Evolutionary conservation across 208 protist species (phyloP).

Genomic region (Trypanosoma cruzi): DNA sequence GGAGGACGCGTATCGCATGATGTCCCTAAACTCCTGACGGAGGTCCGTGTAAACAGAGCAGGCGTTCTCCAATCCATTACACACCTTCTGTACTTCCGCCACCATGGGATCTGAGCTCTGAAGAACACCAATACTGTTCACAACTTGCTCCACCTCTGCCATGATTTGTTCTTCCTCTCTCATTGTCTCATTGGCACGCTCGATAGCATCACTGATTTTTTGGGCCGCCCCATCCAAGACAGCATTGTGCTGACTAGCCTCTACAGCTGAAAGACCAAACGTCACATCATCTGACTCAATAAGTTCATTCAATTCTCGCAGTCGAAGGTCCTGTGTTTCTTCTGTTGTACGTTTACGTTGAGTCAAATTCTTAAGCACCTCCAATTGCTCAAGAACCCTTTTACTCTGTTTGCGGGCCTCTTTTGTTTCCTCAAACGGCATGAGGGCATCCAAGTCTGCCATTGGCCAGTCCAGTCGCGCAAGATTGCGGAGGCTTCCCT

Average conservation of each 20-base stretch:
- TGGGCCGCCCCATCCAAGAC: slow-evolving; percentile 52
- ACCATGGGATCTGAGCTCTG: slow-evolving; percentile 76
- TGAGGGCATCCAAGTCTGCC: slow-evolving; percentile 75
- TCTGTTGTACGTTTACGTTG: slow-evolving; percentile 39
- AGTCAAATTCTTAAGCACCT: slow-evolving; percentile 58
- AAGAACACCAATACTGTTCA: slow-evolving; percentile 50
- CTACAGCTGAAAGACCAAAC: slow-evolving; percentile 67
- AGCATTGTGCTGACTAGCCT: slow-evolving; percentile 46
- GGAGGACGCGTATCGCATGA: slow-evolving; percentile 49
- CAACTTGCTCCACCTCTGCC: slow-evolving; percentile 42
- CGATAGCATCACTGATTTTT: slow-evolving; percentile 62
- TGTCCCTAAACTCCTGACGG: slow-evolving; percentile 44
- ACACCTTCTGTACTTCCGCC: slow-evolving; percentile 74
- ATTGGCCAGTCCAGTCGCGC: slow-evolving; percentile 75
- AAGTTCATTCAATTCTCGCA: slow-evolving; percentile 54
- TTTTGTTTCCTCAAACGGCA: slow-evolving; percentile 78
- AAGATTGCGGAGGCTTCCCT: slow-evolving; percentile 56
- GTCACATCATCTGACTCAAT: slow-evolving; percentile 76
- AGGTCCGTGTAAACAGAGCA: slow-evolving; percentile 55
- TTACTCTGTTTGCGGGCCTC: slow-evolving; percentile 57
- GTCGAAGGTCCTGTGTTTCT: slow-evolving; percentile 35
- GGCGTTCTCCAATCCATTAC: slow-evolving; percentile 73
- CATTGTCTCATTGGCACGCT: slow-evolving; percentile 49
- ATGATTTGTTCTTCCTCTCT: slow-evolving; percentile 46
- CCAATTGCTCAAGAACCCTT: slow-evolving; percentile 55